Conservation (phyloP, 371 early-diverging fungal species). For the Rozella allomycis region DNA sequence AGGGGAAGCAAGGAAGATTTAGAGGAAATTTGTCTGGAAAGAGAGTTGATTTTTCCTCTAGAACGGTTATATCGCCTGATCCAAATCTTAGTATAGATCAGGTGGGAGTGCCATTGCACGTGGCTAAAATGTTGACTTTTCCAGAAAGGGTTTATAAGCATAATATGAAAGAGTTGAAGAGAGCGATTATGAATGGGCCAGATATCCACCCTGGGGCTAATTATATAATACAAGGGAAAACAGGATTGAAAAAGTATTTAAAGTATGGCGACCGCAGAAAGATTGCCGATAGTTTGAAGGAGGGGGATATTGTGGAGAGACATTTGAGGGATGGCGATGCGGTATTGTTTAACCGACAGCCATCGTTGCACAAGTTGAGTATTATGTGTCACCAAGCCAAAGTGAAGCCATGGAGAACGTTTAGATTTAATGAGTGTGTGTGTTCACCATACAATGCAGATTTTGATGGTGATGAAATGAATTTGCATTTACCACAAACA, state of each 20-base stretch:
- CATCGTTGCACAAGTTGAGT: constrained; percentile 92
- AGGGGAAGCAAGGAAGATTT: constrained; percentile 99
- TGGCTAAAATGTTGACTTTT: constrained; percentile 90
- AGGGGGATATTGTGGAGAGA: constrained; percentile 92
- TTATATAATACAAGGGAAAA: constrained; percentile 31
- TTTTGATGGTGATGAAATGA: constrained; percentile 99
- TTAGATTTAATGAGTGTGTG: constrained; percentile 98
- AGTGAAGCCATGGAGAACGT: constrained; percentile 88
- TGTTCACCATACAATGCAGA: constrained; percentile 99
- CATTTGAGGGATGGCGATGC: constrained; percentile 91
- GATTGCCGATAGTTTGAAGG: constrained; percentile 45
- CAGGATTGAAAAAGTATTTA: constrained; percentile 33
- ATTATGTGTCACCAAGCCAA: constrained; percentile 94
- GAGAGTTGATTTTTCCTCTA: constrained; percentile 97
- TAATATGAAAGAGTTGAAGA: constrained; percentile 63
- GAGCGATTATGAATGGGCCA: constrained; percentile 73
- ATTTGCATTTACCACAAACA: constrained; percentile 98
- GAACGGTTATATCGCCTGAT: constrained; percentile 99
- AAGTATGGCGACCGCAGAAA: constrained; percentile 48
- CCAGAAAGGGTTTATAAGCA: constrained; percentile 81
- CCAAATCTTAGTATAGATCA: constrained; percentile 97
- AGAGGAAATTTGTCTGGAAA: constrained; percentile 98
- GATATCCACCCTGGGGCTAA: constrained; percentile 89
- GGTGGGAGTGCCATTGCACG: constrained; percentile 82
- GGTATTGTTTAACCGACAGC: constrained; percentile 99